Conservation (phyloP, 352 stramenopile species). For the Phytopythium oedochilum region DNA sequence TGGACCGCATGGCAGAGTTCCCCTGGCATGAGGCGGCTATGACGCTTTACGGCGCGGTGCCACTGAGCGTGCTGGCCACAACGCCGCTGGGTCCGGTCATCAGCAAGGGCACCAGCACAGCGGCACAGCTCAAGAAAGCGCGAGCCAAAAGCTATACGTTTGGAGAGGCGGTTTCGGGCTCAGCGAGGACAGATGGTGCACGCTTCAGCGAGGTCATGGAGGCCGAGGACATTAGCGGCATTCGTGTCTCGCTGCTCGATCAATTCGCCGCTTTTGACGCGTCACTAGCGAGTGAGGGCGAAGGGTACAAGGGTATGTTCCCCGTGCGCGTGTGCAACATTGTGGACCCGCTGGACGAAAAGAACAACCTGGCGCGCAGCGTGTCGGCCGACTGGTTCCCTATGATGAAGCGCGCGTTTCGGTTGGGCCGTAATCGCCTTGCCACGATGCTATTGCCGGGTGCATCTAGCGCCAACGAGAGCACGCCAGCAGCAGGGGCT, state of each 20-base stretch:
- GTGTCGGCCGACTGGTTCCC: constrained; percentile 70
- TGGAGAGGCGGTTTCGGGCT: constrained; percentile 2
- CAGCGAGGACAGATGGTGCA: constrained; percentile 12
- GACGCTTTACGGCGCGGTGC: constrained; percentile 70
- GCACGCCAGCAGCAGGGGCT: background rate
- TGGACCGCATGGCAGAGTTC: constrained; percentile 82
- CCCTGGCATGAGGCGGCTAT: constrained; percentile 81
- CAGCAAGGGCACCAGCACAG: constrained; percentile 1
- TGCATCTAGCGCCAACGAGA: background rate
- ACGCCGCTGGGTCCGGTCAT: constrained; percentile 23
- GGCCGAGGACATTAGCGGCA: constrained; percentile 39
- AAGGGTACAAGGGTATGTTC: constrained; percentile 33
- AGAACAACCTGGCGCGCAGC: constrained; percentile 84
- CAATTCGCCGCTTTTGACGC: constrained; percentile 57
- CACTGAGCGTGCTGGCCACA: constrained; percentile 45
- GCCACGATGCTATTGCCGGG: constrained; percentile 24
- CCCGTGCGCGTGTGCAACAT: constrained; percentile 85
- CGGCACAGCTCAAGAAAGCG: constrained; percentile 8
- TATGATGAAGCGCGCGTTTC: constrained; percentile 66
- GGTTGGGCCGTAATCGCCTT: constrained; percentile 51
- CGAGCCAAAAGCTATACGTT: constrained; percentile 6
- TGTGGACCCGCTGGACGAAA: constrained; percentile 82
- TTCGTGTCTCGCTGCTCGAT: constrained; percentile 40
- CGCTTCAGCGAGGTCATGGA: constrained; percentile 14
- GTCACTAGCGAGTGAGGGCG: constrained; percentile 9